A percentile compares a stretch with the other conserved stretches of the same genome.
phyloP scores from a whole-genome alignment of 1,284 basidiomycete species.

The Ustanciosporium gigantosporum region DNA sequence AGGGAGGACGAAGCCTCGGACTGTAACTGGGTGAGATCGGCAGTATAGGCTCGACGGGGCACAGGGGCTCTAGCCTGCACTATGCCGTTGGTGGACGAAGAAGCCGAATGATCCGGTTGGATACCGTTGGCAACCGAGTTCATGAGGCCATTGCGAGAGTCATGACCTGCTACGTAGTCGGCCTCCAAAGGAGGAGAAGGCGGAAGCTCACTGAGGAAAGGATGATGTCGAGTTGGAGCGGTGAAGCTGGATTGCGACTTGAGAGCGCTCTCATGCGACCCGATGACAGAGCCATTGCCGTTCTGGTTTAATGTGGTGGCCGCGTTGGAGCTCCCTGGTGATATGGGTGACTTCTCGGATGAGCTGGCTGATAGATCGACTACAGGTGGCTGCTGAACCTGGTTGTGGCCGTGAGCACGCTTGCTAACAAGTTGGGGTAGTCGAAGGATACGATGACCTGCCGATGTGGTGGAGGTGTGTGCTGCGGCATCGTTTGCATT shows the following conservation, averaged over 20 bases:
- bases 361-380: constrained; percentile 5
- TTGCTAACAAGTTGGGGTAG: constrained; percentile 51
- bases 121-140: constrained; percentile 12
- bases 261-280: constrained; percentile 20
- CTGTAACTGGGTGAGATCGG: constrained; percentile 11
- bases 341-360: constrained; percentile 5
- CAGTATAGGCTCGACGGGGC: constrained; percentile 30
- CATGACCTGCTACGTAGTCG: constrained; percentile 27
- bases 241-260: constrained; percentile 37
- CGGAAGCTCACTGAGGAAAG: constrained; percentile 50
- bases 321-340: constrained; percentile 2
- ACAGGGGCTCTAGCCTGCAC: constrained; percentile 20
- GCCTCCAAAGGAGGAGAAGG: constrained; percentile 52
- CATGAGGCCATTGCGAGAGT: constrained; percentile 33
- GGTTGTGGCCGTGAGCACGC: constrained; percentile 17
- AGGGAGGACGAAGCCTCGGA: neutral
- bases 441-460: constrained; percentile 39
- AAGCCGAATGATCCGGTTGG: neutral
- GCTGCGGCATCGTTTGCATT: constrained; percentile 21
- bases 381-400: neutral
- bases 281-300: neutral
- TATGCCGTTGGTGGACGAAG: neutral
- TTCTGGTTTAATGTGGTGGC: neutral
- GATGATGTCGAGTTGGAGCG: constrained; percentile 39
- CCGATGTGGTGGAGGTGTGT: constrained; percentile 9